Evolutionary conservation across 1,284 basidiomycete species (phyloP), one percentile per base, ranked within the genome.

Genomic region (Rhodofomes roseus): DNA sequence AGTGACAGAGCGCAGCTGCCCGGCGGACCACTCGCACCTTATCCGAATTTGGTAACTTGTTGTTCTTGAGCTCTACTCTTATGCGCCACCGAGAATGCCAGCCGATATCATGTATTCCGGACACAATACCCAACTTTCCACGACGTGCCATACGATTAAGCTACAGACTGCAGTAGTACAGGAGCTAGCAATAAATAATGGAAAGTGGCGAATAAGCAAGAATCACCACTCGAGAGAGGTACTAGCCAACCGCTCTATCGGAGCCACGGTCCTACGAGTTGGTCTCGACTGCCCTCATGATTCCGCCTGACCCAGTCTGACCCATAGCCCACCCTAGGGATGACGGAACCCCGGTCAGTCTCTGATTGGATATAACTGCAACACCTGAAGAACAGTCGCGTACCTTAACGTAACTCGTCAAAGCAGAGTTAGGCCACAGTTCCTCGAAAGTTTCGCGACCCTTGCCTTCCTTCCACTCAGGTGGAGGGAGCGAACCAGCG

Each of bases 371-470:
- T 11, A 34, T 11, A 4, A 34, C 4, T 5, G 31, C 31, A 51
- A 52, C 14, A 27, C 40, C 18, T 57, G 18, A 44, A 9, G 54
- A 22, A 29, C 41, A 60, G 53, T 31, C 60, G 66, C 77, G 12
- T 20, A 84, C 86, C 77, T 87, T 88, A 55, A 85, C 76, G 64
- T 79, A 87, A 14, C 87, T 65, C 0, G 86, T 87, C 70, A 89
- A 66, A 2, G 84, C 82, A 51, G 80, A 79, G 8, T 79, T 78
- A 9, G 86, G 87, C 76, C 83, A 83, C 44, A 87, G 75, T 62
- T 73, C 73, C 70, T 89, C 86, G n/a, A 76, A 67, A 0, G 73
- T 71, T 69, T 86, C 81, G 53, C 85, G 75, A 0, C 85, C 87
- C 54, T 72, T 73, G 16, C 79, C 71, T 18, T 59, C 52, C 82